Conservation (phyloP, 1,284 basidiomycete genomes). For the Rhizopogon hawkerae region DNA sequence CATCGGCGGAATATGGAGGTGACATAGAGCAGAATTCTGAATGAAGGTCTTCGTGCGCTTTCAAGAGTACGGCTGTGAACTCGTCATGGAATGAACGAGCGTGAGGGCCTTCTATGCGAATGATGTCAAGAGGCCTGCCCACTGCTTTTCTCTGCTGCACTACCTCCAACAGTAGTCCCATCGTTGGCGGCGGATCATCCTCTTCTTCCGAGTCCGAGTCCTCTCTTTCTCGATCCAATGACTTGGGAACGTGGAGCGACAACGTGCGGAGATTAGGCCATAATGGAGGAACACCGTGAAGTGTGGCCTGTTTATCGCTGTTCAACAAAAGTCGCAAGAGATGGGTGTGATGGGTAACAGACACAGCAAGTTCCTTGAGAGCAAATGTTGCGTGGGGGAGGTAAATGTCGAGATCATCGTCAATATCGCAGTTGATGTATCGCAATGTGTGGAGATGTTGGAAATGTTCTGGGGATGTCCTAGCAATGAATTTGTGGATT, state of each 20-base stretch:
- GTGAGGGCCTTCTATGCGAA: constrained; percentile 22
- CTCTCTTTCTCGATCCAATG: constrained; percentile 26
- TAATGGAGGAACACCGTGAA: constrained; percentile 23
- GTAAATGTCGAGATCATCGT: constrained; percentile 28
- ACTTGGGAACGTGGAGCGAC: constrained; percentile 19
- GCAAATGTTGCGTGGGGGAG: constrained; percentile 25
- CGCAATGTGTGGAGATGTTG: constrained; percentile 24
- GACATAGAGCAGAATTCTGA: constrained; percentile 15
- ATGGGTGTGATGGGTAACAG: constrained; percentile 26
- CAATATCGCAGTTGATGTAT: constrained; percentile 30
- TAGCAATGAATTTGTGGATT: constrained; percentile 30
- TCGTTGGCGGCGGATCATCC: constrained; percentile 23
- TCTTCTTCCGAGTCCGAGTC: constrained; percentile 24
- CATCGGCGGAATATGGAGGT: constrained; percentile 14
- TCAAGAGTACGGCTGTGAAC: constrained; percentile 17
- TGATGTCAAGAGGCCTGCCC: constrained; percentile 18
- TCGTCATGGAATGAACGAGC: constrained; percentile 23
- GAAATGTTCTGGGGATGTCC: constrained; percentile 27
- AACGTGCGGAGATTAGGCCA: constrained; percentile 27
- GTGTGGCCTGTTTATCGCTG: constrained; percentile 27
- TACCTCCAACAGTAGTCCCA: constrained; percentile 25
- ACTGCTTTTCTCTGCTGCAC: constrained; percentile 26
- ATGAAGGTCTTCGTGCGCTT: constrained; percentile 22
- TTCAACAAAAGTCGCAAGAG: constrained; percentile 27
- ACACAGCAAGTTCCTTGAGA: constrained; percentile 25